Base-by-base conservation (phyloP, 208 protist genomes). In the Trypanosoma grayi region DNA sequence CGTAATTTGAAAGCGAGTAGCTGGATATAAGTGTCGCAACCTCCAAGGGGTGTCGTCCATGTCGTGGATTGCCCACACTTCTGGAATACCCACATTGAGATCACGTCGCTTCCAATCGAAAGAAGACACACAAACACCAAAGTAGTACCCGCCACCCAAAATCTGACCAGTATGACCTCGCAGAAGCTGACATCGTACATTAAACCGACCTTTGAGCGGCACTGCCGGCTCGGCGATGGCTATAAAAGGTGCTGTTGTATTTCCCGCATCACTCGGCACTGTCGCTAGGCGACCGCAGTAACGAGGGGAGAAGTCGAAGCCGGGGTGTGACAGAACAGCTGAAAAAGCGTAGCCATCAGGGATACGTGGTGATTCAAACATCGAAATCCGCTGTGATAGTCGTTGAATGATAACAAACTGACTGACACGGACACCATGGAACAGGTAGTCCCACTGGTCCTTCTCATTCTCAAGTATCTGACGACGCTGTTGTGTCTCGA, bases 51-150 rank as follows among this genome's bases (percentile, higher is more conserved):
- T 55, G 60, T 92, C 87, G 53, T 96, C 90, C 83, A 92, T 90
- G 60, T 96, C 90, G 44, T 94, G 90, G 37, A 96, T 61, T 25
- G 85, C 90, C 90, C 90, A 96, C 62, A 92, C 85, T 52, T 96
- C 83, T 11, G 81, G 53, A 11, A 66, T 68, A 52, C 69, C 75
- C 51, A 46, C 71, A 63, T 83, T 87, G 7, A 94, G 53, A 53
- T 94, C 85, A 43, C 79, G 77, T 25, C 76, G 74, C 40, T 75
- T 77, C 83, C 90, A 92, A 45, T 75, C 80, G 57, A 94, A 84
- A 1, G 70, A 63, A 1, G 60, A 44, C 4, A 73, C 73, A 59
- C 90, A 96, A 0, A 96, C 61, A 53, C 90, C 90, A 55, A 96
- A 81, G 68, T 94, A 96, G 70, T 94, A 96, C 37, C 87, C 90